Evolutionary conservation across 495 filamentous ascomycete species (phyloP).

Genomic region (Achaetomiella virescens): DNA sequence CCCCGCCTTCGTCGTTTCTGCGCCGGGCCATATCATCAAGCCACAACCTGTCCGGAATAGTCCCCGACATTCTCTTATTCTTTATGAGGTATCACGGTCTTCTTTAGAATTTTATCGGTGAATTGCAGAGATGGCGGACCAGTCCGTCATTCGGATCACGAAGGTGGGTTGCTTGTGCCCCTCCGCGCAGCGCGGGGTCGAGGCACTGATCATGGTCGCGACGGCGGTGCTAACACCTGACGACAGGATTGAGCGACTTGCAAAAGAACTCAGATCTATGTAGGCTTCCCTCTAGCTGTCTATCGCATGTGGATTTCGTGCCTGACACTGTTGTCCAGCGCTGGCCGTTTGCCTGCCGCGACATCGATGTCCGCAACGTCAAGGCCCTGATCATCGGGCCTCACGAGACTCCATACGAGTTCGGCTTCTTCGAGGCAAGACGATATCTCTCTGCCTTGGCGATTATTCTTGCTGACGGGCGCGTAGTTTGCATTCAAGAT

Average conservation of each 20-base stretch:
- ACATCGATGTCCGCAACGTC: conserved; percentile 82
- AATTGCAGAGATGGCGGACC: conserved; percentile 60
- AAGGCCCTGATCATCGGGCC: conserved; percentile 87
- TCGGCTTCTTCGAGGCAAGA: conserved; percentile 87
- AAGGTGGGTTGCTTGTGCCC: conserved; percentile 47
- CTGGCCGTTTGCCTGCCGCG: conserved; percentile 79
- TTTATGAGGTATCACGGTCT: not conserved
- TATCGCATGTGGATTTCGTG: no score
- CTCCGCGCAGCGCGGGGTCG: conserved; percentile 21
- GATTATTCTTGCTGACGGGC: conserved; percentile 19
- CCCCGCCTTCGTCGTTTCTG: not conserved
- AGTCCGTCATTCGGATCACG: conserved; percentile 78
- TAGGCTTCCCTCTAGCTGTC: conserved; percentile 36
- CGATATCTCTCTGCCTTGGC: not conserved
- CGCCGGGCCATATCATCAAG: not conserved
- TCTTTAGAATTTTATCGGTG: not conserved
- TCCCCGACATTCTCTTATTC: not conserved
- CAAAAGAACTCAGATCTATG: conserved; percentile 77
- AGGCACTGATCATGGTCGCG: conserved; percentile 33
- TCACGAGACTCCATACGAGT: conserved; percentile 92
- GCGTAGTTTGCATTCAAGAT: conserved; percentile 61
- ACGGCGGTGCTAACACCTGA: conserved; percentile 11
- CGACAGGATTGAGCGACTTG: conserved; percentile 73
- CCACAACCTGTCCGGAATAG: not conserved
- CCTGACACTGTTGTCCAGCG: conserved; percentile 43